Conservation (phyloP, 805 yeast genomes). For the Yueomyces sp. region DNA sequence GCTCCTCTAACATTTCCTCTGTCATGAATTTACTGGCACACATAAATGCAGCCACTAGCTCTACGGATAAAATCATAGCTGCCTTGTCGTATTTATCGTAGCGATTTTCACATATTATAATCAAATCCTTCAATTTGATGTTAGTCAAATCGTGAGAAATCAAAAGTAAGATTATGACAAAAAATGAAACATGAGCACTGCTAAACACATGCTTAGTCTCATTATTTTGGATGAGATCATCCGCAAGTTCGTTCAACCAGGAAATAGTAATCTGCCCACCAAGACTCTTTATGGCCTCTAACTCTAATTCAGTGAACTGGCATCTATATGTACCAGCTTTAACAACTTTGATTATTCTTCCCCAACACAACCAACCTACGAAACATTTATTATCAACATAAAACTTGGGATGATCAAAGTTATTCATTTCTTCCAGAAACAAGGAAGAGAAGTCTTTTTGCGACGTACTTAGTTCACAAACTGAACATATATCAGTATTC, state of each 20-base stretch:
- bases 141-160: slow-evolving; percentile 28
- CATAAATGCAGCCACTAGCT: slow-evolving; percentile 51
- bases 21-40: slow-evolving; percentile 32
- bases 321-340: slow-evolving; percentile 19
- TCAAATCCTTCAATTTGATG: slow-evolving; percentile 36
- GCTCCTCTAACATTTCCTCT: slow-evolving; percentile 18
- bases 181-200: slow-evolving; percentile 45
- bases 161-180: slow-evolving; percentile 36
- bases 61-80: slow-evolving; percentile 63
- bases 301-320: slow-evolving; percentile 30
- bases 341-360: slow-evolving; percentile 33
- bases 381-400: slow-evolving; percentile 43
- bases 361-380: slow-evolving; percentile 70
- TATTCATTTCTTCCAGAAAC: slow-evolving; percentile 39
- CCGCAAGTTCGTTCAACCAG: slow-evolving; percentile 43
- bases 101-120: slow-evolving; percentile 33
- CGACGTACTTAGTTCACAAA: slow-evolving; percentile 32
- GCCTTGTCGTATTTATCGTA: slow-evolving; percentile 59
- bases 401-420: slow-evolving; percentile 31
- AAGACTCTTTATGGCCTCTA: slow-evolving; percentile 27
- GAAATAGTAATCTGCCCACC: slow-evolving; percentile 35
- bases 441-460: slow-evolving; percentile 23
- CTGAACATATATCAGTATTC: slow-evolving; percentile 29
- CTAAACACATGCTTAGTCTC: slow-evolving; percentile 56
- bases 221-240: slow-evolving; percentile 46